Percentiles rank a stretch among this genome's conserved stretches.
phyloP scores from a whole-genome alignment of 345 rosid species.

The Corymbia maculata region DNA sequence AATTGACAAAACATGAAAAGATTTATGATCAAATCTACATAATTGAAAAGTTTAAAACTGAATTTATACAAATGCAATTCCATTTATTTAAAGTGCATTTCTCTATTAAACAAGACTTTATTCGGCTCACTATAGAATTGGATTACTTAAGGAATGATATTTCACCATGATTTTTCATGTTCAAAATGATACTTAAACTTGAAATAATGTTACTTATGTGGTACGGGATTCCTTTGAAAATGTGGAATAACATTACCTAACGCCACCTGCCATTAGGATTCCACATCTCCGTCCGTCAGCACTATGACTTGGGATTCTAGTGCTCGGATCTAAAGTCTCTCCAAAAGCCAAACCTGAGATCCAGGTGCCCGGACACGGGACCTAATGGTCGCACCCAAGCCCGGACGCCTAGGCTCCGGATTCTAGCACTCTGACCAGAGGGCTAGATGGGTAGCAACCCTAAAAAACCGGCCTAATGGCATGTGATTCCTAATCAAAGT shows the following conservation, averaged over 20 bases:
- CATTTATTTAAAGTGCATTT: background rate
- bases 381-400: background rate
- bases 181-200: background rate
- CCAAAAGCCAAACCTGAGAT: background rate
- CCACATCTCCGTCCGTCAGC: background rate
- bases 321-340: background rate
- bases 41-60: rapidly evolving
- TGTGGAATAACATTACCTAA: background rate
- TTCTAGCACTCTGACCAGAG: background rate
- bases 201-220: background rate
- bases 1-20: no score
- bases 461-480: background rate
- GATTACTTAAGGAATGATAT: background rate
- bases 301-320: background rate
- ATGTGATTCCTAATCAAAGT: background rate
- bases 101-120: background rate
- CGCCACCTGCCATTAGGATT: background rate
- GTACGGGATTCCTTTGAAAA: background rate
- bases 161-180: background rate
- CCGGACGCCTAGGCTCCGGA: background rate
- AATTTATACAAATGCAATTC: no score
- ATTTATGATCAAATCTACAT: no score
- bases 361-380: background rate
- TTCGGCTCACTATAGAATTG: background rate
- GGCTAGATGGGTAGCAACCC: background rate